Evolutionary conservation across 2,329 filamentous ascomycete genomes (phyloP).

Genomic region (Arthroderma uncinatum): DNA sequence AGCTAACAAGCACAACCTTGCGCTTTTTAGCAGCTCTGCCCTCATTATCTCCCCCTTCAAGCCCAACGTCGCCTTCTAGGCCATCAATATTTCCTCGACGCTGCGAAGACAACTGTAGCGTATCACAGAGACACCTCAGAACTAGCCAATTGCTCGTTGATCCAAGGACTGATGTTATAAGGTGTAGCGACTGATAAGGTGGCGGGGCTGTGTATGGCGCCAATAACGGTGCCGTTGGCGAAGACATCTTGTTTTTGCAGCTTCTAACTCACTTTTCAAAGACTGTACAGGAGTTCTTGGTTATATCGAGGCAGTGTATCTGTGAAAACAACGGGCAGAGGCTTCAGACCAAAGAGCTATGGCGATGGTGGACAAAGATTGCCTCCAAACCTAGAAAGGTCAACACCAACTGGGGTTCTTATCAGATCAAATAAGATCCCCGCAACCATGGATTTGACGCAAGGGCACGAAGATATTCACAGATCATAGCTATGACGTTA

Average conservation of each 20-base stretch:
- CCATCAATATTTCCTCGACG: not conserved
- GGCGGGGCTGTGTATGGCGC: slow-evolving; percentile 23
- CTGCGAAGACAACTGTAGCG: slow-evolving; percentile 25
- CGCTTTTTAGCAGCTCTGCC: slow-evolving; percentile 12
- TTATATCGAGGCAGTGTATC: not conserved
- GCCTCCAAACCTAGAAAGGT: not conserved
- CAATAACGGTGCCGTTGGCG: slow-evolving; percentile 12
- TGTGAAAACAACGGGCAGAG: not conserved
- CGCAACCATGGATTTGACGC: not conserved
- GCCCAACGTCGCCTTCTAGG: slow-evolving; percentile 14
- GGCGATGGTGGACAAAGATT: not conserved
- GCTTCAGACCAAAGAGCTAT: not conserved
- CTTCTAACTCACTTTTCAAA: not conserved
- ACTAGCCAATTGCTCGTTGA: slow-evolving; percentile 48
- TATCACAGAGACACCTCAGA: slow-evolving; percentile 41
- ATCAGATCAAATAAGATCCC: slow-evolving; percentile 3
- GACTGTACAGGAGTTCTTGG: not conserved
- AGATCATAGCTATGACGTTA: no score
- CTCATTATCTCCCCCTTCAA: slow-evolving; percentile 6
- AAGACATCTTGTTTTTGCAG: slow-evolving; percentile 10
- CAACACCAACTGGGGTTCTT: not conserved
- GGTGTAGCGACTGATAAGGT: slow-evolving; percentile 29
- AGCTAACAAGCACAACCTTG: slow-evolving; percentile 67
- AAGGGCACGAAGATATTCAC: no score
- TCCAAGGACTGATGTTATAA: slow-evolving; percentile 36